Base-by-base conservation (phyloP, 2,329 filamentous ascomycete species). In the Dichotomopilus funicola region DNA sequence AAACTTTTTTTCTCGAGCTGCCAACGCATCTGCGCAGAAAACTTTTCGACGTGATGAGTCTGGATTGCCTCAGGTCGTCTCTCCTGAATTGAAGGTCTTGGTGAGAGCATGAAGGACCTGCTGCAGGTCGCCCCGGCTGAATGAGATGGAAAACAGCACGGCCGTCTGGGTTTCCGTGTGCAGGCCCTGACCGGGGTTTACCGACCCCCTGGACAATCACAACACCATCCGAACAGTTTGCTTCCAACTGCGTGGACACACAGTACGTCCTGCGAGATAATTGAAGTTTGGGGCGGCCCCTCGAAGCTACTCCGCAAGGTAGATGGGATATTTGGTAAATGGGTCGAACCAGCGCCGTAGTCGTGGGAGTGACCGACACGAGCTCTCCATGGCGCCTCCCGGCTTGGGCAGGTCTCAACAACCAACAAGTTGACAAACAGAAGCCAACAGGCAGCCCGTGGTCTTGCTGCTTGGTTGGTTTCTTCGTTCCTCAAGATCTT, bases 121-220 rank as follows among this genome's bases (percentile, higher is more conserved):
- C 51, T 38, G 51, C 54, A 50, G 19, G 35, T 27, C 47, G 13
- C 27, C 49, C 35, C 50, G 54, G 51, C 47, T 54, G 55, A 57
- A 57, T 57, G 47, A 47, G 51, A 27, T 27, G 19, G 19, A 27
- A 27, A 27, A 27, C 19, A 27, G 19, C 19, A 27, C 19, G 19
- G 19, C 19, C 19, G 19, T 27, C 19, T 27, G 19, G 19, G 19
- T 27, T 27, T 27, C 19, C 19, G 19, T 27, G 19, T 27, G 19
- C 19, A 27, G 19, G 19, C 19, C 19, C 19, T 27, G 19, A 27
- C 19, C 19, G 19, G 19, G 19, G 19, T 27, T 27, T 27, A 27
- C 19, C 19, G 19, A 27, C 19, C 44, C 53, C 54, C 51, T 51
- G 47, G 43, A 42, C 47, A 55, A 57, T 58, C 50, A 53, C 50